These are phyloP conservation scores for Trichoderma sp. DNA, from an alignment of 2,329 filamentous ascomycete genomes.

Conservation along the genomic window DNA sequence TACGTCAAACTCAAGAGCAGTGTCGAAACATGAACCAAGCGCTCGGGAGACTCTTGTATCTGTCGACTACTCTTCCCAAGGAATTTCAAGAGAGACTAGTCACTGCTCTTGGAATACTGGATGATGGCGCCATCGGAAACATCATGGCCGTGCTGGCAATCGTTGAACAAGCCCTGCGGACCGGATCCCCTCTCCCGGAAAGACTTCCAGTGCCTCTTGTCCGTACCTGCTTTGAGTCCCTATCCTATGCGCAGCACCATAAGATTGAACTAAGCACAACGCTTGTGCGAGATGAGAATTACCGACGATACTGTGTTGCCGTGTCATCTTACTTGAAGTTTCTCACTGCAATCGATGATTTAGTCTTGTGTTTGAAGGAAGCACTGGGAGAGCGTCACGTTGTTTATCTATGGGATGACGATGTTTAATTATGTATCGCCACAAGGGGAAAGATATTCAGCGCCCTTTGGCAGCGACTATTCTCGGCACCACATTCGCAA, in stretches of 20 bases:
- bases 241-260: conserved; percentile 26
- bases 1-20: conserved; percentile 33
- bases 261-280: conserved; percentile 35
- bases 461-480: not conserved
- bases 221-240: conserved; percentile 35
- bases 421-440: not conserved
- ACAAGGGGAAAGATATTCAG: not conserved
- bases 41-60: conserved; percentile 33
- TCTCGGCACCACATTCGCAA: not conserved
- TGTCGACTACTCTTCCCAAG: conserved; percentile 41
- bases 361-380: conserved; percentile 46
- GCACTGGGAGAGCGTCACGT: conserved; percentile 45
- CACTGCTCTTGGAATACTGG: conserved; percentile 40
- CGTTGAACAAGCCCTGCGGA: conserved; percentile 49
- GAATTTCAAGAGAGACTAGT: conserved; percentile 44
- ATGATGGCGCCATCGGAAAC: conserved; percentile 48
- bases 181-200: conserved; percentile 49
- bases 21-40: conserved; percentile 39
- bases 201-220: conserved; percentile 50
- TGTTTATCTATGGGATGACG: conserved; percentile 32
- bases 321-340: conserved; percentile 48
- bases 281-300: conserved; percentile 43
- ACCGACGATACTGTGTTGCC: conserved; percentile 49
- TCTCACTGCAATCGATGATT: conserved; percentile 44
- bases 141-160: conserved; percentile 52